Base-by-base conservation (phyloP, 2,329 filamentous ascomycete genomes). In the Sporothrix protearum region DNA sequence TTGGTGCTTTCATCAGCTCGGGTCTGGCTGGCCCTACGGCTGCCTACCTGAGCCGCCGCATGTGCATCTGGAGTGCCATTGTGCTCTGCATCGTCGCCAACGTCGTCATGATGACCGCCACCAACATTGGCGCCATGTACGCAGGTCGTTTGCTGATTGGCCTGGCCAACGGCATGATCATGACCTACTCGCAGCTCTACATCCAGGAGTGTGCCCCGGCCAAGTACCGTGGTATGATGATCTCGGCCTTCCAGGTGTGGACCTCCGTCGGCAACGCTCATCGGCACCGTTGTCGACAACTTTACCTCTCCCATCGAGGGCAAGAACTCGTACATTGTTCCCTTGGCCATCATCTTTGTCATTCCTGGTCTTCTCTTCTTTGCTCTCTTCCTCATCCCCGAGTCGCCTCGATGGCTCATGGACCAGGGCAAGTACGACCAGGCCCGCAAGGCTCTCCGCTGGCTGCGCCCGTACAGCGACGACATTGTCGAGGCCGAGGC, bases 81-180 rank as follows among this genome's bases (percentile, higher is more conserved):
- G n/a, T 83, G 1, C 77, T 85, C 9, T 86, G 85, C 74, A 81
- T 80, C 73, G 78, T 85, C 3, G 80, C 85, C 19, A 87, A 87
- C 73, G 79, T 87, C 22, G 81, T 88, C 75, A 88, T 88, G 86
- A 88, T 88, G 85, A 81, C 83, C 2, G 87, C 85, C 0, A 82
- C 80, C 7, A 77, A 80, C 71, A 86, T 89, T 49, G 84, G 81
- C 19, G 85, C 82, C 0, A 82, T 89, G 5, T 88, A 89, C 71
- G 81, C 82, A 30, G 86, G 85, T 10, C 83, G 86, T 49, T 78
- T 88, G 7, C 76, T 88, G 19, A 85, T 88, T 71, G 87, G 87
- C 2, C 72, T 88, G 5, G 84, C 85, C 6, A 88, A 88, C 75
- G 86, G 86, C 2, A 83, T 86, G 75, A 84, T 87, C 76, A 86